phyloP scores from a whole-genome alignment of 163 green algal genomes.

The Scenedesmus sp. region DNA sequence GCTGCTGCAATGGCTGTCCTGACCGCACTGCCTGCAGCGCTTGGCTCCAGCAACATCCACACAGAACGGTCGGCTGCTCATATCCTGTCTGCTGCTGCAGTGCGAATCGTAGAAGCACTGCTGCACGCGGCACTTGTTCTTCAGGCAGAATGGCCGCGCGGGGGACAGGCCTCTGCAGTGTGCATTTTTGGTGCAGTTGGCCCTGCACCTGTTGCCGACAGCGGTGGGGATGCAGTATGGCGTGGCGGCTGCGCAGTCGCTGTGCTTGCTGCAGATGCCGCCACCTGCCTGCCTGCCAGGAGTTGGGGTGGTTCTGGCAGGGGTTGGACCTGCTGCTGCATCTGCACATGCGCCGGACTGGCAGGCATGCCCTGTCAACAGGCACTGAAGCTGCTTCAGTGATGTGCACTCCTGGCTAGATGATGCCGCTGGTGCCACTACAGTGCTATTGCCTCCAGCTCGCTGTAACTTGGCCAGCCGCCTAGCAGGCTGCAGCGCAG shows the following conservation, averaged over 20 bases:
- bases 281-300: background rate
- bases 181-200: background rate
- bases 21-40: background rate
- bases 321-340: background rate
- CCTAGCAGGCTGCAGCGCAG: background rate
- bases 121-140: background rate
- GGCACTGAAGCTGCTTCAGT: background rate
- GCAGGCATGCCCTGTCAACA: background rate
- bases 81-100: background rate
- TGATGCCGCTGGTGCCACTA: background rate
- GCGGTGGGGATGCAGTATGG: background rate
- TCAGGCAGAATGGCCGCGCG: background rate
- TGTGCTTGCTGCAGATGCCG: background rate
- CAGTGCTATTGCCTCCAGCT: background rate
- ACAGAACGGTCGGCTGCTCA: background rate
- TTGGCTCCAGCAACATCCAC: background rate
- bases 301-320: background rate
- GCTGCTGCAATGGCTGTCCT: background rate
- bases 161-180: background rate
- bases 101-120: background rate
- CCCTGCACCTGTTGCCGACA: background rate
- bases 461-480: background rate
- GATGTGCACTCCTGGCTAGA: background rate
- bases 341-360: background rate
- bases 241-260: background rate